Evolutionary conservation across 176 grass and related monocot genomes (phyloP).

Genomic region (Oryza punctata): DNA sequence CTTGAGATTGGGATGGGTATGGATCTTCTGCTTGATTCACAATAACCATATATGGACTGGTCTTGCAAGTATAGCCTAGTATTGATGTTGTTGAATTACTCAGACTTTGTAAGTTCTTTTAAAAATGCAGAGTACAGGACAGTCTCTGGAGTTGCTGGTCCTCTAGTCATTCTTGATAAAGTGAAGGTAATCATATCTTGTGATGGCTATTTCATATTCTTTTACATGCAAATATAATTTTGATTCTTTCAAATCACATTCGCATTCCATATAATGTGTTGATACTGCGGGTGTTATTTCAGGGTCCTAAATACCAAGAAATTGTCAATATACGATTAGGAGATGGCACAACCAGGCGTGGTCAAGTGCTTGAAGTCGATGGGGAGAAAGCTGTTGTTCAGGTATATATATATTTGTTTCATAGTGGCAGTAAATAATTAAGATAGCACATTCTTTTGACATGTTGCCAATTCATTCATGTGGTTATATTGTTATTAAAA

Average conservation of each 20-base stretch:
- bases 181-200: constrained; percentile 55
- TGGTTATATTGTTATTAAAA: background rate
- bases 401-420: constrained; percentile 41
- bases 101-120: constrained; percentile 17
- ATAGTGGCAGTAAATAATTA: background rate
- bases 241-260: background rate
- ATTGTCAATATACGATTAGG: constrained; percentile 81
- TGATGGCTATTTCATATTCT: background rate
- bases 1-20: constrained; percentile 74
- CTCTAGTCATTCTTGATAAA: constrained; percentile 84
- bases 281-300: constrained; percentile 13
- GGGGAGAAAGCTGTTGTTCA: constrained; percentile 88
- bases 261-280: background rate
- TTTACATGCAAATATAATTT: background rate
- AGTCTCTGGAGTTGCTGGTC: constrained; percentile 78
- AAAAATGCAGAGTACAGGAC: constrained; percentile 69
- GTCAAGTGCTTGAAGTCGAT: constrained; percentile 83
- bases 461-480: constrained; percentile 4
- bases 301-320: constrained; percentile 89
- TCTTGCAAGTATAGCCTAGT: background rate
- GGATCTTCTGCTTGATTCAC: constrained; percentile 11
- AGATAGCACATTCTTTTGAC: background rate
- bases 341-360: constrained; percentile 72
- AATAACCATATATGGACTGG: background rate
- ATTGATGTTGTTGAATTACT: background rate